Conservation (phyloP, 2,329 filamentous ascomycete species). For the Monosporascus ibericus region DNA sequence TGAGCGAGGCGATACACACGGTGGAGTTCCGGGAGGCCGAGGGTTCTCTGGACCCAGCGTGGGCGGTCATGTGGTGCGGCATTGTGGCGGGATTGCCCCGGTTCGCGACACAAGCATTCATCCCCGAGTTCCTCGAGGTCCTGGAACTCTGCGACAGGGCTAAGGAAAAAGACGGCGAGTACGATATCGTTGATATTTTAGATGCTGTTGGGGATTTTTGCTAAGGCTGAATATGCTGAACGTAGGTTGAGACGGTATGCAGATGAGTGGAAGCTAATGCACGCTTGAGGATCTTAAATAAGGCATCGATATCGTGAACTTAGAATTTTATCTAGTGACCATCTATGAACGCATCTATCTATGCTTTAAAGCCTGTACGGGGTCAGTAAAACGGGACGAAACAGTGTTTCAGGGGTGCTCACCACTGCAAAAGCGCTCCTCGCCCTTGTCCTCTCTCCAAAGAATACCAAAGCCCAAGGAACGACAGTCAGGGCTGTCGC, state of each 20-base stretch:
- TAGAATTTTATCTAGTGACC: too few relatives aligned
- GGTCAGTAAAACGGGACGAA: not conserved
- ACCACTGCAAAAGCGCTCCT: constrained; percentile 71
- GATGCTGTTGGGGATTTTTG: constrained; percentile 16
- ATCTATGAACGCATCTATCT: not conserved
- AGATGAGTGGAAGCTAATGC: not conserved
- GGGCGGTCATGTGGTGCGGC: constrained; percentile 14
- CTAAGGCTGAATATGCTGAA: constrained; percentile 14
- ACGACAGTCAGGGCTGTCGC: constrained; percentile 64
- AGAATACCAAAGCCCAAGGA: constrained; percentile 82
- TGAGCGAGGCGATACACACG: not conserved
- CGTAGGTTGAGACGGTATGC: not conserved
- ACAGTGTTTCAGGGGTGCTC: constrained; percentile 17
- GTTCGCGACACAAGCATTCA: constrained; percentile 15
- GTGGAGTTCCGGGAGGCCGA: constrained; percentile 17
- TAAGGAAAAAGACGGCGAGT: constrained; percentile 36
- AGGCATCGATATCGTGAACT: too few relatives aligned
- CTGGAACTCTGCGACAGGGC: constrained; percentile 24
- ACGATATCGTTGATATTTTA: constrained; percentile 20
- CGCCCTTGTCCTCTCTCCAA: constrained; percentile 67
- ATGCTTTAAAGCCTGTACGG: constrained; percentile 7
- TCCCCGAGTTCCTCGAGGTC: constrained; percentile 8
- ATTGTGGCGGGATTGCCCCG: constrained; percentile 16
- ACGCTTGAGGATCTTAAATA: not conserved
- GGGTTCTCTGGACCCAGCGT: constrained; percentile 7